Percentiles rank a stretch among this genome's conserved stretches.
These are phyloP conservation scores for Pseudogymnoascus sp. DNA, from an alignment of 2,329 filamentous ascomycete genomes.

Conservation along the genomic window DNA sequence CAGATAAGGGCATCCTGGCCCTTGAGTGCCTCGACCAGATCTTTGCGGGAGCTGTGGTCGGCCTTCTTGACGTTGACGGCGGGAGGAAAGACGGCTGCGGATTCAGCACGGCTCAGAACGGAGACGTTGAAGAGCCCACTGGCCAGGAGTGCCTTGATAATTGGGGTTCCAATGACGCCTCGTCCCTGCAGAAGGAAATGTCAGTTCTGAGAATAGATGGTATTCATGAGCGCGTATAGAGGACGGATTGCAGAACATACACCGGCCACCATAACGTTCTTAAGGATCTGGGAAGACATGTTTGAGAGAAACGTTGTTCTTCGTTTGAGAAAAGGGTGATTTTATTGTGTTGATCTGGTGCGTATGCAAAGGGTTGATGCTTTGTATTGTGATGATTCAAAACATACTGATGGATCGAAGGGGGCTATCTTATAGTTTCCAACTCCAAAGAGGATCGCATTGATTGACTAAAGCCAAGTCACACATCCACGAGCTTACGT, in stretches of 20 bases:
- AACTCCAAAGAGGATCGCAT: neutral
- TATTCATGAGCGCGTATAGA: neutral
- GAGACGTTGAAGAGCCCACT: constrained; percentile 28
- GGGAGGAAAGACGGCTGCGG: constrained; percentile 23
- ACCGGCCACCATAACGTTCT: neutral
- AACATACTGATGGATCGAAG: neutral
- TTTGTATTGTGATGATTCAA: neutral
- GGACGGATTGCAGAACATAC: neutral
- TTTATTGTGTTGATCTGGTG: neutral
- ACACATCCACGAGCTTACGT: neutral
- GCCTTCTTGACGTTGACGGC: constrained; percentile 21
- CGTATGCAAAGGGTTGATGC: neutral
- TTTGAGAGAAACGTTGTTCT: neutral
- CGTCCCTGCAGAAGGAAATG: constrained; percentile 20
- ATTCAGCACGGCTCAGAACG: constrained; percentile 30
- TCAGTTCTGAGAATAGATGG: neutral
- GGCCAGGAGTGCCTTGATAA: constrained; percentile 28
- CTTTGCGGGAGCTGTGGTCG: constrained; percentile 16
- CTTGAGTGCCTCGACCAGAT: constrained; percentile 26
- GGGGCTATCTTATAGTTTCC: neutral
- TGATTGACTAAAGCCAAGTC: neutral
- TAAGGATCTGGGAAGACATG: neutral
- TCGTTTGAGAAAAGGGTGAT: neutral
- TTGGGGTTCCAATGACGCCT: constrained; percentile 29
- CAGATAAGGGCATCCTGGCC: constrained; percentile 24